A percentile compares a stretch with the other conserved stretches of the same genome.
Evolutionary conservation across 306 rosid genomes (phyloP).

Genomic region (Chamaecrista fasciculata): DNA sequence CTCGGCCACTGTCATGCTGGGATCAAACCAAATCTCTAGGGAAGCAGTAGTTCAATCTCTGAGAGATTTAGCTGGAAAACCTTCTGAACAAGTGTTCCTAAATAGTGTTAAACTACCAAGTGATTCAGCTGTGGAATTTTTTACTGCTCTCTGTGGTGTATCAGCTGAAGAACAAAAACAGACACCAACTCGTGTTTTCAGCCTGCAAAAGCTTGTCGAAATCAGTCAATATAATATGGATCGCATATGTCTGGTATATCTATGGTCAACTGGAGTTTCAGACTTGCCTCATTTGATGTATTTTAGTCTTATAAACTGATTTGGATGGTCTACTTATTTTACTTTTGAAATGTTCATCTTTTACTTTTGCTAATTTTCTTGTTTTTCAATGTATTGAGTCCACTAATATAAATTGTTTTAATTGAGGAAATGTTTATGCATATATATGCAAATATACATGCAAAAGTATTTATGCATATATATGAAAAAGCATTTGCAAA

Average conservation of each 20-base stretch:
- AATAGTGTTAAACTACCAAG: conserved; percentile 91
- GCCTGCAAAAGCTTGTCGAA: conserved; percentile 98
- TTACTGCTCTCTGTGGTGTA: conserved; percentile 94
- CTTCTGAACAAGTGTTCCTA: conserved; percentile 91
- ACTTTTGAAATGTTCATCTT: conserved; percentile 2
- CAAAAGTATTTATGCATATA: conserved; percentile 19
- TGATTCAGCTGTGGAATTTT: conserved; percentile 90
- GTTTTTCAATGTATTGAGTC: conserved; percentile 9
- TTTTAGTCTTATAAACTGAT: conserved; percentile 9
- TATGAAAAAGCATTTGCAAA: not conserved
- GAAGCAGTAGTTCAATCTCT: conserved; percentile 92
- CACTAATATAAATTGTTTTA: not conserved
- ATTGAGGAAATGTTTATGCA: not conserved
- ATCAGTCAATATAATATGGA: conserved; percentile 96
- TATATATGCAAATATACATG: too few species aligned
- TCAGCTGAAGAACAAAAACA: conserved; percentile 97
- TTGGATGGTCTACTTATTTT: conserved; percentile 8
- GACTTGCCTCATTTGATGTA: conserved; percentile 20
- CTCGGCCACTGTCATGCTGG: conserved; percentile 84
- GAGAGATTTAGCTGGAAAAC: conserved; percentile 83
- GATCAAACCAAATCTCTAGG: conserved; percentile 93
- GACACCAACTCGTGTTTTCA: conserved; percentile 92
- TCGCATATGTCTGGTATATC: conserved; percentile 86
- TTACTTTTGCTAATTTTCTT: not conserved
- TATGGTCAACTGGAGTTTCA: conserved; percentile 23